phyloP scores from a whole-genome alignment of 345 rosid species.

The Pistacia integerrima region DNA sequence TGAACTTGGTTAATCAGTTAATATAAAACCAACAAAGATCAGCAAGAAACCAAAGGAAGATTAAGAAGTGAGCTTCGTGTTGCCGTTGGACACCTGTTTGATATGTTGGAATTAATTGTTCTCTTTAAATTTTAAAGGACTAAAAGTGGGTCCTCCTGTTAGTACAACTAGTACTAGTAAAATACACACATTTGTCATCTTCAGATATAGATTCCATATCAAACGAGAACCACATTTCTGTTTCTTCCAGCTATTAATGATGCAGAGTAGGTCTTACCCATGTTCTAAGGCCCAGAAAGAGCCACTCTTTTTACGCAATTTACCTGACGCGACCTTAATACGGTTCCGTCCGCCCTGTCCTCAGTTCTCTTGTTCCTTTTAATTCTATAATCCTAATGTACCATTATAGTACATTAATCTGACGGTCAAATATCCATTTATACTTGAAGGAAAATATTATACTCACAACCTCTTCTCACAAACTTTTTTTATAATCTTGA shows the following conservation, averaged over 20 bases:
- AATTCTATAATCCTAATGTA: neutral
- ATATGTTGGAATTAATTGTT: no score
- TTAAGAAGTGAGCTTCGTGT: no score
- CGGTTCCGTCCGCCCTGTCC: conserved; percentile 10
- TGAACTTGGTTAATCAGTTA: neutral
- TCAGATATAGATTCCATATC: conserved; percentile 1
- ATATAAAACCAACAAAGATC: neutral
- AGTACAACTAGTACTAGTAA: neutral
- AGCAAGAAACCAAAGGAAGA: no score
- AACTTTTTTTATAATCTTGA: no score
- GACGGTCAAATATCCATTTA: neutral
- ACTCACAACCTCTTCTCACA: no score
- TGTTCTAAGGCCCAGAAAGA: conserved; percentile 24
- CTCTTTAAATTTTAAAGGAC: neutral
- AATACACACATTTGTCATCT: neutral
- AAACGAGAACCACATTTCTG: conserved; percentile 9
- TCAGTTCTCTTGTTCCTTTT: neutral
- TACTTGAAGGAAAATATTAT: no score
- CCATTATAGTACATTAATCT: neutral
- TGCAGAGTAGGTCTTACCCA: conserved; percentile 1
- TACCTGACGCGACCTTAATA: neutral
- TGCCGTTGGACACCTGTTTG: no score
- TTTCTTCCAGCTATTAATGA: neutral
- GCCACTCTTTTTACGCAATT: neutral
- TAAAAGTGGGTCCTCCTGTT: conserved; percentile 8